Evolutionary conservation across 2,329 filamentous ascomycete species (phyloP), one percentile per base, ranked within the genome.

Genomic region (Neopestalotiopsis rosae): DNA sequence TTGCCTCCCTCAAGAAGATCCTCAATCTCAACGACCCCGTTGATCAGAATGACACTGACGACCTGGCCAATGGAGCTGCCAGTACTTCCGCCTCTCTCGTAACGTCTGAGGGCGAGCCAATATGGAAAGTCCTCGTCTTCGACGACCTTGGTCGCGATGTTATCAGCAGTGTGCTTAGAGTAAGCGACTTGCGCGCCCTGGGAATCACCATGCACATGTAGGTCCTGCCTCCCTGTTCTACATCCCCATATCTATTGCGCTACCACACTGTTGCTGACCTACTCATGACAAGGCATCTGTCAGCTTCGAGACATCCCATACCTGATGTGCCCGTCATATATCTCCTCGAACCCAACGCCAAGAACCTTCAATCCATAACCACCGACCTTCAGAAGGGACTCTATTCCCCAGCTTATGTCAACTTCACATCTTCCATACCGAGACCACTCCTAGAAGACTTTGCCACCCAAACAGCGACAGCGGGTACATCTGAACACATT

Each of bases 71-170:
- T 76, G 91, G 90, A 65, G 81, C 91, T 10, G 83, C 91, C 67
- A 87, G 91, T 67, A 89, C 92, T 28, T 88, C 91, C 49, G 91
- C 91, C n/a, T 92, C 94, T 17, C 92, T 98, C 66, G 84, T 97
- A 71, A 94, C 94, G 74, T 88, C 93, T 61, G 92, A 97, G 75
- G 94, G 95, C 71, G 94, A 97, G 76, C 95, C 95, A 0, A 95
- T 98, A 83, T 98, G 95, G 95, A 98, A 98, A 81, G 93, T 98
- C 6, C 85, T 99, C 66, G 94, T 99, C 10, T 98, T 99, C 78
- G 97, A 99, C 81, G 92, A 95, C 74, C 81, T 91, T 4, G 96
- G 95, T 62, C 89, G 95, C 79, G 95, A 98, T 88, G 93, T 99
- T 69, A 98, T 99, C 77, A 98, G 94, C 84, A 98, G 95, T 77